phyloP scores from a whole-genome alignment of 441 rosid genomes.

The Euphorbia corollata region DNA sequence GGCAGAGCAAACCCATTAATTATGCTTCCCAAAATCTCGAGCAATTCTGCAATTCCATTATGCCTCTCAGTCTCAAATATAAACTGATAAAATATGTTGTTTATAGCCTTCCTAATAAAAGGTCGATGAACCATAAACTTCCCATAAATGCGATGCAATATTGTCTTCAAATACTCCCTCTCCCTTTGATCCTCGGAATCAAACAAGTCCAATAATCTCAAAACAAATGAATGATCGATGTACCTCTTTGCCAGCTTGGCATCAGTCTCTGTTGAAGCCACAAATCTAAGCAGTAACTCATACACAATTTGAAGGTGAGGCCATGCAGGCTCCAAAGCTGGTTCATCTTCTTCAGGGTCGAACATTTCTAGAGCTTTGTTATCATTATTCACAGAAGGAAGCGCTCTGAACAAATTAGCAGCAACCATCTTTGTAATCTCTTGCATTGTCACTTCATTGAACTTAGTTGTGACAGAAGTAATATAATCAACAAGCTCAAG shows the following conservation, averaged over 20 bases:
- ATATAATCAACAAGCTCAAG: conserved; percentile 76
- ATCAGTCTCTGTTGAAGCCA: conserved; percentile 72
- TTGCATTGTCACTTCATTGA: conserved; percentile 68
- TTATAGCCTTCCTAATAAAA: conserved; percentile 69
- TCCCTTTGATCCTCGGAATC: conserved; percentile 84
- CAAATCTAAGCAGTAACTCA: conserved; percentile 69
- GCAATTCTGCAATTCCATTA: neutral
- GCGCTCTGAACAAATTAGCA: conserved; percentile 61
- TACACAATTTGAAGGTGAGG: conserved; percentile 76
- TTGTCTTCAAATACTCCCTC: conserved; percentile 78
- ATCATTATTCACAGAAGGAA: conserved; percentile 46
- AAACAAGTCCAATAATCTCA: conserved; percentile 69
- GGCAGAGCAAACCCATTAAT: conserved; percentile 43
- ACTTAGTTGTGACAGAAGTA: conserved; percentile 45
- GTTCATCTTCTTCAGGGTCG: conserved; percentile 75
- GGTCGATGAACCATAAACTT: conserved; percentile 82
- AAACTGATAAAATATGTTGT: conserved; percentile 59
- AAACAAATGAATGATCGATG: conserved; percentile 72
- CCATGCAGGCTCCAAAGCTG: conserved; percentile 66
- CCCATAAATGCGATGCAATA: conserved; percentile 66
- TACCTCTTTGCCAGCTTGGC: conserved; percentile 80
- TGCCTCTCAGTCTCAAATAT: conserved; percentile 32
- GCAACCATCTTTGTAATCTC: conserved; percentile 64
- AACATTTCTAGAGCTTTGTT: conserved; percentile 42
- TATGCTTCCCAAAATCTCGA: conserved; percentile 1